Evolutionary conservation across 139 green algal species (phyloP).

Genomic region (Chlamydomonas sp.): DNA sequence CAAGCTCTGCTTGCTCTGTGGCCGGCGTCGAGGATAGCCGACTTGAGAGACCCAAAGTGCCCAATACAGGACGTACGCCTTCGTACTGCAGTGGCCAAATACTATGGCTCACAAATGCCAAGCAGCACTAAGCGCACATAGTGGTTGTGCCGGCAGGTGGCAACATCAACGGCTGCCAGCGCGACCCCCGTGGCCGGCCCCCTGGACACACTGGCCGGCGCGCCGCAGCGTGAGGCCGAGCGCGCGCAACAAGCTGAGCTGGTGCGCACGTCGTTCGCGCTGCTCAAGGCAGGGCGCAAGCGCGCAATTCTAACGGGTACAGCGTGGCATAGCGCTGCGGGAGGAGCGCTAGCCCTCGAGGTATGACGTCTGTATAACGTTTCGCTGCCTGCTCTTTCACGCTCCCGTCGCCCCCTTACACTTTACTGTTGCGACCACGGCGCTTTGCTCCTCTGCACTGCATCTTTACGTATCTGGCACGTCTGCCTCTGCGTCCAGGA

Average conservation of each 20-base stretch:
- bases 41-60: no score
- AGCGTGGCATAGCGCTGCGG: not conserved
- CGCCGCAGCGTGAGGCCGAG: not conserved
- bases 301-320: conserved; percentile 34
- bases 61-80: no score
- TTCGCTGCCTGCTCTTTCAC: not conserved
- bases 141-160: no score
- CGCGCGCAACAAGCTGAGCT: conserved; percentile 34
- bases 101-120: no score
- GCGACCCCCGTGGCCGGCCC: not conserved
- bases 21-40: no score
- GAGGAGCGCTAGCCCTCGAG: conserved; percentile 21
- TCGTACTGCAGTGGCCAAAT: no score
- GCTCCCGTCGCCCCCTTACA: not conserved
- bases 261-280: conserved; percentile 73
- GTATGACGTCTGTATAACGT: not conserved
- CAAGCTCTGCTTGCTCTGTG: no score
- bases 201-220: not conserved
- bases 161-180: no score
- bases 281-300: conserved; percentile 66
- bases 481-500: not conserved
- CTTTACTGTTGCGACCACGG: no score
- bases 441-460: no score
- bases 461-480: not conserved
- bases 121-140: no score